Base-by-base conservation (phyloP, 2,329 filamentous ascomycete genomes). In the Lasiodiplodia hormozganensis region DNA sequence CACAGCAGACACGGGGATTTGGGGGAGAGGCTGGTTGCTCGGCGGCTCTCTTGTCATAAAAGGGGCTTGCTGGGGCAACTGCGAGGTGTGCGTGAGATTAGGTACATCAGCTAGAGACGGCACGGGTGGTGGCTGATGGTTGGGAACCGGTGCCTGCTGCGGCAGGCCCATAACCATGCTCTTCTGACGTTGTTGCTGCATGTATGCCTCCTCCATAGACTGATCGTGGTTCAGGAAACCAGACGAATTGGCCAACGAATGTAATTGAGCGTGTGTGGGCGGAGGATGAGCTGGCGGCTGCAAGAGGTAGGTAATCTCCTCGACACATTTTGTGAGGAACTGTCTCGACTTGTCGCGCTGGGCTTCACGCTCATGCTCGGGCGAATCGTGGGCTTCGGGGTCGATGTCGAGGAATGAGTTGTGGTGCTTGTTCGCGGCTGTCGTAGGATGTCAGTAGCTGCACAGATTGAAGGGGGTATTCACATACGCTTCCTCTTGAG, bases 291-390 rank as follows among this genome's bases (percentile, higher is more conserved):
- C 83, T 25, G 88, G 85, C n/a, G 89, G 89, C 60, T 89, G 87
- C 40, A 91, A 83, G 70, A 91, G 86, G 73, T 91, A 91, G 3
- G 88, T 87, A 62, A 91, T 87, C 76, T 91, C 89, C 72, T 90
- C 87, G 62, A 90, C 85, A 75, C 88, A 90, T 78, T 89, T 90
- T 68, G 85, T 86, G 38, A 91, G 82, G 73, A 89, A 90, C 43
- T 85, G 80, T 68, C 86, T 85, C 60, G 88, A 89, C 75, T 89
- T 89, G 70, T 90, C 88, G 65, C 88, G 83, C 71, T 88, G 84
- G 57, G 82, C 81, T 68, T 90, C 88, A 69, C 87, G 84, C 65
- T 86, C 85, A 69, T 84, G 80, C 60, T 88, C 86, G 54, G 70
- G 78, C 76, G 70, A 82, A 73, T 74, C 80, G 74, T 70, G 78